phyloP scores from a whole-genome alignment of 495 filamentous ascomycete species.

The Sporormia fimetaria region DNA sequence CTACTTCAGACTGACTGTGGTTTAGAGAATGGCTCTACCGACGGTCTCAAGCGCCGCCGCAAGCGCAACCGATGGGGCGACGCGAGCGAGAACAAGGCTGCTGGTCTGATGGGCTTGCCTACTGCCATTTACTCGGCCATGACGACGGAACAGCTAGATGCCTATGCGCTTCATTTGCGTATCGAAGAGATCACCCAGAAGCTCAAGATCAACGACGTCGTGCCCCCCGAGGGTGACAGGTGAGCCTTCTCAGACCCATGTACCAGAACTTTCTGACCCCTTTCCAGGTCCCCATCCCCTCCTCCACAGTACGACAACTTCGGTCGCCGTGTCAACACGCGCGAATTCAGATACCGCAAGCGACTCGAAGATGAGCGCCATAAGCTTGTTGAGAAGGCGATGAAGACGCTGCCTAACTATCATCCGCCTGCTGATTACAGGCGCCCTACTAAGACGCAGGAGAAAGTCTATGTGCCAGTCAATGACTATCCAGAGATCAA shows the following conservation, averaged over 20 bases:
- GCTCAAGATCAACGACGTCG: constrained; percentile 94
- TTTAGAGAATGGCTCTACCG: no score
- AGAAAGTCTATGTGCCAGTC: constrained; percentile 99
- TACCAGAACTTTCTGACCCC: constrained; percentile 16
- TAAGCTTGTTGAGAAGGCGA: constrained; percentile 93
- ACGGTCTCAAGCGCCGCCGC: constrained; percentile 77
- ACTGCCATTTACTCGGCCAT: constrained; percentile 93
- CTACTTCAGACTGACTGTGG: constrained; percentile 29
- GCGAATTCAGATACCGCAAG: constrained; percentile 95
- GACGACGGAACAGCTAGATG: constrained; percentile 95
- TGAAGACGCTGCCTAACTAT: constrained; percentile 97
- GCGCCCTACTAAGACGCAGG: constrained; percentile 96
- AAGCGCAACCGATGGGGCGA: constrained; percentile 98
- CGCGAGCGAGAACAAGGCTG: constrained; percentile 91
- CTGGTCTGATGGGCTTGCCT: constrained; percentile 91
- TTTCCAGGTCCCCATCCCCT: constrained; percentile 76
- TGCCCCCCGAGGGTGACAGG: constrained; percentile 89
- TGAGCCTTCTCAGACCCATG: constrained; percentile 35
- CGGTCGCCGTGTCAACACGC: constrained; percentile 94
- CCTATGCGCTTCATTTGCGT: constrained; percentile 86
- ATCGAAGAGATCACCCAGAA: constrained; percentile 99
- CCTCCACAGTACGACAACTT: constrained; percentile 98
- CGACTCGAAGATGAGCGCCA: constrained; percentile 95
- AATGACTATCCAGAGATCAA: constrained; percentile 99
- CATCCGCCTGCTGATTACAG: constrained; percentile 95